A percentile compares a stretch with the other conserved stretches of the same genome.
Conservation (phyloP, 495 filamentous ascomycete genomes). For the Trichoderma parareesei region DNA sequence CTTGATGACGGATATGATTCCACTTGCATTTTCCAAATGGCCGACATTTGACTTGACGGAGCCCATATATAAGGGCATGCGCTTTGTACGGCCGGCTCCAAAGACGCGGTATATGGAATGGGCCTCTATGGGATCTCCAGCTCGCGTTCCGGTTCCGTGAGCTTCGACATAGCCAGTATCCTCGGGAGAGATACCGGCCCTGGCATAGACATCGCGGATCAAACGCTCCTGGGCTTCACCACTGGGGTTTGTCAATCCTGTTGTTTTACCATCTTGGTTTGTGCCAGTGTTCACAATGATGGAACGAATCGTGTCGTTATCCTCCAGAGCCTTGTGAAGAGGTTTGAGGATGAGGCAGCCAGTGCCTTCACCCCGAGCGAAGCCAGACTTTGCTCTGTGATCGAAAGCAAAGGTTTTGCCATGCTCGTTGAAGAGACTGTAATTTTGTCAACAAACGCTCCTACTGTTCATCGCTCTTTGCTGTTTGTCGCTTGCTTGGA, state of each 20-base stretch:
- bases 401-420: slow-evolving; percentile 54
- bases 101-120: slow-evolving; percentile 26
- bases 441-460: slow-evolving; percentile 27
- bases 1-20: slow-evolving; percentile 41
- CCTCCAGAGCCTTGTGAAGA: slow-evolving; percentile 47
- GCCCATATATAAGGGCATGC: slow-evolving; percentile 30
- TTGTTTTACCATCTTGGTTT: slow-evolving; percentile 54
- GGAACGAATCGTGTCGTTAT: slow-evolving; percentile 51
- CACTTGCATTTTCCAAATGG: slow-evolving; percentile 37
- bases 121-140: slow-evolving; percentile 43
- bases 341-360: slow-evolving; percentile 52
- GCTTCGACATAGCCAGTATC: slow-evolving; percentile 42
- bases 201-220: slow-evolving; percentile 37
- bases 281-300: slow-evolving; percentile 51
- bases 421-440: slow-evolving; percentile 57
- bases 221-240: slow-evolving; percentile 46
- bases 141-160: slow-evolving; percentile 50
- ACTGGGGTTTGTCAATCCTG: slow-evolving; percentile 52
- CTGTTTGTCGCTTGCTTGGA: too few relatives aligned
- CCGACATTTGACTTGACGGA: slow-evolving; percentile 42
- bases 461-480: neutral
- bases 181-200: slow-evolving; percentile 31
- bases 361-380: slow-evolving; percentile 56
- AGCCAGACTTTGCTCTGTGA: slow-evolving; percentile 49
- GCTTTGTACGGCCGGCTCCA: slow-evolving; percentile 14